Conservation (phyloP, 139 green algal species). For the Bryopsis sp. region DNA sequence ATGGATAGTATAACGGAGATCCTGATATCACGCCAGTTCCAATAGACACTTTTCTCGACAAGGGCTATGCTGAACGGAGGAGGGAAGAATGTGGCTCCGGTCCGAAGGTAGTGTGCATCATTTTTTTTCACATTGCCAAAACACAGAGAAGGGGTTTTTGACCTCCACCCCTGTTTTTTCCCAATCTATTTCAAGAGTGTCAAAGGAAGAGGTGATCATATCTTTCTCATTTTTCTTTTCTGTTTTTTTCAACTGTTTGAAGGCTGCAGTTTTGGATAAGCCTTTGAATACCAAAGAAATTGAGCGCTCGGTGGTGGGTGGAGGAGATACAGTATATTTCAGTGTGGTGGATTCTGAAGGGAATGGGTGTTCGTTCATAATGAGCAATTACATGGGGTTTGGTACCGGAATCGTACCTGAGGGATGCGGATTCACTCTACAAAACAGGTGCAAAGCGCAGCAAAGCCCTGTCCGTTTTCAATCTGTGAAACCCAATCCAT, state of each 20-base stretch:
- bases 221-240: background rate
- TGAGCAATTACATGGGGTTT: slow-evolving; percentile 63
- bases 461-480: too few relatives aligned
- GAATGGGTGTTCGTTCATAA: slow-evolving; percentile 64
- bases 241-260: background rate
- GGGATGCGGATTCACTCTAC: slow-evolving; percentile 57
- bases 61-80: too few relatives aligned
- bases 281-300: background rate
- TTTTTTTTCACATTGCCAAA: too few relatives aligned
- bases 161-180: too few relatives aligned
- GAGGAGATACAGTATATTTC: slow-evolving; percentile 58
- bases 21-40: background rate
- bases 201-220: too few relatives aligned
- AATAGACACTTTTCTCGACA: background rate
- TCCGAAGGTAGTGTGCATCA: too few relatives aligned
- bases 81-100: too few relatives aligned
- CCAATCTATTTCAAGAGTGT: too few relatives aligned
- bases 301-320: background rate
- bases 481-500: too few relatives aligned
- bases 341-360: slow-evolving; percentile 51
- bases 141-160: too few relatives aligned
- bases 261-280: background rate
- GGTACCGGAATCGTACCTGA: slow-evolving; percentile 48
- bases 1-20: slow-evolving; percentile 12
- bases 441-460: slow-evolving; percentile 24